Conservation (phyloP, 345 rosid species). For the Hibiscus mutabilis region DNA sequence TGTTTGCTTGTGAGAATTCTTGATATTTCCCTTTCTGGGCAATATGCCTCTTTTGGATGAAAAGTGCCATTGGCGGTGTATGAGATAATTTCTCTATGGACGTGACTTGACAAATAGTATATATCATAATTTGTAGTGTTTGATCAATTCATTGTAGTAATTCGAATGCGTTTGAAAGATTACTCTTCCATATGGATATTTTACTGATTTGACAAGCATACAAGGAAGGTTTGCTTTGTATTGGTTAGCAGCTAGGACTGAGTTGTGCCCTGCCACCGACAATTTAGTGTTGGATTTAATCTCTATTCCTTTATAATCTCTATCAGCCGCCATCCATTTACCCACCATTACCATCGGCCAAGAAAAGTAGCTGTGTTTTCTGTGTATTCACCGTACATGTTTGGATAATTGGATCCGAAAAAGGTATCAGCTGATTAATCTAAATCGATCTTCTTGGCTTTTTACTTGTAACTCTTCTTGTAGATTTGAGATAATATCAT, state of each 20-base stretch:
- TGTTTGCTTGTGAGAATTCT: constrained; percentile 21
- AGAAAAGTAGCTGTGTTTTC: too few species aligned
- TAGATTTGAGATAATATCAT: too few species aligned
- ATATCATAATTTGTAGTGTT: not conserved
- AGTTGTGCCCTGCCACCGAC: not conserved
- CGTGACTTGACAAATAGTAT: constrained; percentile 1
- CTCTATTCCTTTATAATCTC: too few species aligned
- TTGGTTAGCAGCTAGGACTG: not conserved
- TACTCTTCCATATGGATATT: too few species aligned
- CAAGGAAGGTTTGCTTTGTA: not conserved
- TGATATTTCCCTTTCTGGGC: constrained; percentile 11
- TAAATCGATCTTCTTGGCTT: too few species aligned
- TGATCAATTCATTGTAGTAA: not conserved
- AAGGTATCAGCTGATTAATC: too few species aligned
- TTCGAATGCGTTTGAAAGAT: not conserved
- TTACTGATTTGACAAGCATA: not conserved
- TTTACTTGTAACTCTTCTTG: too few species aligned
- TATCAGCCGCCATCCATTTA: not conserved
- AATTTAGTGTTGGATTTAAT: too few species aligned
- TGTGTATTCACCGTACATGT: too few species aligned
- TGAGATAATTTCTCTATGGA: too few species aligned
- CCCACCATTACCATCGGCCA: not conserved
- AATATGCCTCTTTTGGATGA: constrained; percentile 17
- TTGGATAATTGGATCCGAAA: too few species aligned
- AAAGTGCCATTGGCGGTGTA: not conserved